A percentile compares a stretch with the other conserved stretches of the same genome.
These are phyloP conservation scores for Phytopythium montanum DNA, from an alignment of 352 stramenopile species.

Conservation along the genomic window DNA sequence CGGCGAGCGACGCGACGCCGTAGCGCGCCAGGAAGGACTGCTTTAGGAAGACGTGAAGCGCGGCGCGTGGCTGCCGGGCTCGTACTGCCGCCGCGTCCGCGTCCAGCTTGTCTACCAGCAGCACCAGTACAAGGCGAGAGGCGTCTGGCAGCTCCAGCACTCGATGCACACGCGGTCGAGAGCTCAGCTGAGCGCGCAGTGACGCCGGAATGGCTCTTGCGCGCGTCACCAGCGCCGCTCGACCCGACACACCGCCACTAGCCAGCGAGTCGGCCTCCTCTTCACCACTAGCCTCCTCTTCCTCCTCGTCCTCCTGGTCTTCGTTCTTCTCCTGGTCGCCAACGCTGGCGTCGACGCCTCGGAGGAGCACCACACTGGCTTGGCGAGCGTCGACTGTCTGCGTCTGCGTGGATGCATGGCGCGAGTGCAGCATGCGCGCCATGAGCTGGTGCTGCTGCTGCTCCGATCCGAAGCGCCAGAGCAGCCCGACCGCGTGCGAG, in stretches of 20 bases:
- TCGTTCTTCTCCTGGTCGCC: conserved; percentile 5
- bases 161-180: conserved; percentile 41
- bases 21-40: conserved; percentile 51
- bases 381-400: not conserved
- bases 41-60: conserved; percentile 54
- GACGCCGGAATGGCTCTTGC: conserved; percentile 33
- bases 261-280: not conserved
- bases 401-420: conserved; percentile 38
- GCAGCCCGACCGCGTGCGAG: conserved; percentile 52
- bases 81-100: conserved; percentile 30
- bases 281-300: conserved; percentile 1
- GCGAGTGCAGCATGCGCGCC: conserved; percentile 48
- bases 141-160: conserved; percentile 50
- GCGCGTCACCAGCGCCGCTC: conserved; percentile 15
- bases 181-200: conserved; percentile 48
- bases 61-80: conserved; percentile 13
- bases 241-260: conserved; percentile 17
- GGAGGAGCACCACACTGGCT: not conserved
- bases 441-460: conserved; percentile 46
- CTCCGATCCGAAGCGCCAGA: conserved; percentile 63
- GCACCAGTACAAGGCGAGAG: conserved; percentile 31
- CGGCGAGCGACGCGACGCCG: conserved; percentile 49
- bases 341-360: conserved; percentile 5
- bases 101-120: conserved; percentile 61
- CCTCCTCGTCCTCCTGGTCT: conserved; percentile 12